Percentiles rank a stretch among this genome's conserved stretches.
Conservation (phyloP, 2,329 filamentous ascomycete species). For the Penicillium italicum region DNA sequence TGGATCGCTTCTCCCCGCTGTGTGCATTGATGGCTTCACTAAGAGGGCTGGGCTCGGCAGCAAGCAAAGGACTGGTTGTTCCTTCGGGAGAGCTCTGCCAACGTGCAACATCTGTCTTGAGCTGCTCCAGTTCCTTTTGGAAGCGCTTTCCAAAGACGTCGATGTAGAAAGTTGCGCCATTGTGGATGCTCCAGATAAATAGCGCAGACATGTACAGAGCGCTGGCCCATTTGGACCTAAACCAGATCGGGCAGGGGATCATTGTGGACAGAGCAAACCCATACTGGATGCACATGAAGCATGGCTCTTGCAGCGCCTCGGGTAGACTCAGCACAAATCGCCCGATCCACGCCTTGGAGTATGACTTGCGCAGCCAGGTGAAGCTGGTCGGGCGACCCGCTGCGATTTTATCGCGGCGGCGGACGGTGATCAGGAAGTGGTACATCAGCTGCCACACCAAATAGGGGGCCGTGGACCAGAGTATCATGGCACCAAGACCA, state of each 20-base stretch:
- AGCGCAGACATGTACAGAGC: constrained; percentile 71
- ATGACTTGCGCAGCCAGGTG: constrained; percentile 91
- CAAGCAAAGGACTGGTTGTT: constrained; percentile 28
- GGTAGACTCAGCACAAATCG: constrained; percentile 78
- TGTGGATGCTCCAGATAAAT: constrained; percentile 95
- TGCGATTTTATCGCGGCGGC: constrained; percentile 91
- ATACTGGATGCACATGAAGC: constrained; percentile 97
- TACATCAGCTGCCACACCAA: constrained; percentile 88
- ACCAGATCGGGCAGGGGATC: constrained; percentile 92
- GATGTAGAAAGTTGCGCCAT: constrained; percentile 96
- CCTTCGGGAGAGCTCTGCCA: constrained; percentile 61
- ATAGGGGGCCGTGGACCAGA: constrained; percentile 93
- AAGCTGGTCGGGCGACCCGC: constrained; percentile 94
- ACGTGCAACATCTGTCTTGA: constrained; percentile 83
- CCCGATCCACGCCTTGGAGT: constrained; percentile 85
- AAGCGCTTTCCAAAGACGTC: constrained; percentile 96
- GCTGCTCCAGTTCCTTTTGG: constrained; percentile 87
- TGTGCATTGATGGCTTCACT: constrained; percentile 22
- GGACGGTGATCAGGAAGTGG: constrained; percentile 92
- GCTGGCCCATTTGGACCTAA: constrained; percentile 79
- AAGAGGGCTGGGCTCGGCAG: constrained; percentile 22
- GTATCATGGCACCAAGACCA: constrained; percentile 75
- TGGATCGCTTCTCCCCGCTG: constrained; percentile 21
- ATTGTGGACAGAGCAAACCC: constrained; percentile 86
- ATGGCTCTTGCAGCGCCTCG: constrained; percentile 70